Base-by-base conservation (phyloP, 441 rosid species). In the Gossypium laxum region DNA sequence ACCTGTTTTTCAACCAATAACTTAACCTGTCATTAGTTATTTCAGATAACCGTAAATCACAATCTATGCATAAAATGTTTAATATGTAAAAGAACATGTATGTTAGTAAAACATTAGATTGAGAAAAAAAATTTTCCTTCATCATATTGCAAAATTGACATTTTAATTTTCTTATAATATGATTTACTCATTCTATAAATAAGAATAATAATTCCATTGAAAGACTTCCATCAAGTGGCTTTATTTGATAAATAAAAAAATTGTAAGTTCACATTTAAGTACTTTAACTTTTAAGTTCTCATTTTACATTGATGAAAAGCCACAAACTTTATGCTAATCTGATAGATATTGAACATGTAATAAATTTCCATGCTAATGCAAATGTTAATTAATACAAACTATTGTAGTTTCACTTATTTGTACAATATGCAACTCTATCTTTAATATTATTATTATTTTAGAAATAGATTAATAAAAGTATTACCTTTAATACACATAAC, bases 1-100 rank as follows among this genome's bases (percentile, higher is more conserved):
- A 65, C 67, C 89, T 83, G 78, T 75, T 67, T 14, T 56, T 72
- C 21, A 48, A 41, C 34, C 34, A 81, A 51, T 67, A 65, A 12
- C 67, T 61, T 50, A 57, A 65, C 26, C 24, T 41, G 26, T 61
- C 3, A 62, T 8, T 41, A 61, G 34, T 54, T 65, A 41, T 8
- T 45, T 18, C 14, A 19, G 21, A 66, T 2, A 57, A 41, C 11
- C 21, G 61, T 19, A 30, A 21, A 52, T 52, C 21, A 43, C 50
- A 52, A 22, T 14, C 41, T 22, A 65, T 14, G 38, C 28, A 18
- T 22, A 22, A n/a, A 45, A n/a, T 65, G 70, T 65, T n/a, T 64
- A 45, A 43, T 43, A 18, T 38, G 43, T 62, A 41, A 18, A 38
- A 21, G 5, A 18, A 43, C 26, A 12, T 12, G 7, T 0, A 4